Conservation (phyloP, 495 filamentous ascomycete species). For the Penicillium pulvis region DNA sequence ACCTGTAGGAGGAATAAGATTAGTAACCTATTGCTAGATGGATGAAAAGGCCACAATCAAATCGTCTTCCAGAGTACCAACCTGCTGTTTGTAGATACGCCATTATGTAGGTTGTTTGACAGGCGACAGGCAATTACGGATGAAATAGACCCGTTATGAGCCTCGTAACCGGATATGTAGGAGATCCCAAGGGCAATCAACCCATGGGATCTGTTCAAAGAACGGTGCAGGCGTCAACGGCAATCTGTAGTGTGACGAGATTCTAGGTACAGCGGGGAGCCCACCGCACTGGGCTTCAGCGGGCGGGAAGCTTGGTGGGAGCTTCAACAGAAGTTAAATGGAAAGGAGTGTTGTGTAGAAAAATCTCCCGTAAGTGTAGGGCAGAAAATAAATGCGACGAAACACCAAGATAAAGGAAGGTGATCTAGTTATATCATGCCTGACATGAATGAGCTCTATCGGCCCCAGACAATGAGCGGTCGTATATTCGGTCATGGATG, state of each 20-base stretch:
- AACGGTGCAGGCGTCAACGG: conserved; percentile 4
- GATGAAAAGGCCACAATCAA: neutral
- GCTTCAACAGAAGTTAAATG: neutral
- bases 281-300: conserved; percentile 27
- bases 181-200: conserved; percentile 10
- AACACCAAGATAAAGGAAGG: neutral
- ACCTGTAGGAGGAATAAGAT: conserved; percentile 37
- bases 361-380: neutral
- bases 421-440: neutral
- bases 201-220: conserved; percentile 10
- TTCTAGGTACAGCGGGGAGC: conserved; percentile 33
- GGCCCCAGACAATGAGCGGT: neutral
- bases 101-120: conserved; percentile 1
- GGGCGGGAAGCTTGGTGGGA: conserved; percentile 20
- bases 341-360: neutral
- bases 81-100: conserved; percentile 32
- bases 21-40: conserved; percentile 5
- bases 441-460: neutral
- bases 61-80: conserved; percentile 21
- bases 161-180: conserved; percentile 7
- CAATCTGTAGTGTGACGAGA: conserved; percentile 14
- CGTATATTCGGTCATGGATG: neutral
- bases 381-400: neutral
- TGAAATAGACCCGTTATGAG: neutral
- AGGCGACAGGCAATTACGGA: neutral